A percentile compares a stretch with the other conserved stretches of the same genome.
Conservation (phyloP, 2,329 filamentous ascomycete species). For the Zalaria obscura region DNA sequence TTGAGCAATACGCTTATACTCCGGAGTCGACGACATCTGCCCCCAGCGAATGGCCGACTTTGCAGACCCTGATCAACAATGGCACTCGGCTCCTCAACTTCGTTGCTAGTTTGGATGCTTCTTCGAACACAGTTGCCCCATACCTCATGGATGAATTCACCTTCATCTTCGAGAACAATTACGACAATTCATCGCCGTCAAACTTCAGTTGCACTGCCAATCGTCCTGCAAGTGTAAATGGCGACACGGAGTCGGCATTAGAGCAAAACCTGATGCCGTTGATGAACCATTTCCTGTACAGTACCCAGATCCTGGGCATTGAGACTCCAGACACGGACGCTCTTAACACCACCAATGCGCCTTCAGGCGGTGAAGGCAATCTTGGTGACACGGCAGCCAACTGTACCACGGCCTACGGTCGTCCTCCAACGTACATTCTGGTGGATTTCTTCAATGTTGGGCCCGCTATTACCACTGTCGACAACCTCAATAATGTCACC, state of each 20-base stretch:
- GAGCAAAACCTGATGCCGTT: constrained; percentile 50
- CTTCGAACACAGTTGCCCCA: constrained; percentile 25
- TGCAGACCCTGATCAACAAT: constrained; percentile 52
- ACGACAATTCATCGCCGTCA: constrained; percentile 44
- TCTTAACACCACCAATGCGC: constrained; percentile 51
- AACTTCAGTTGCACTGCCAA: constrained; percentile 62
- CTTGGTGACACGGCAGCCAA: constrained; percentile 32
- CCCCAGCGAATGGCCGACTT: constrained; percentile 50
- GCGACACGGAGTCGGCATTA: constrained; percentile 35
- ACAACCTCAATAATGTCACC: constrained; percentile 48
- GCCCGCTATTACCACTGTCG: constrained; percentile 53
- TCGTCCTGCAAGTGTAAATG: constrained; percentile 43
- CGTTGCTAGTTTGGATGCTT: constrained; percentile 36
- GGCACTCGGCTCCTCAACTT: constrained; percentile 56
- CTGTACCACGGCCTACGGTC: constrained; percentile 46
- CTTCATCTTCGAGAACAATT: constrained; percentile 60
- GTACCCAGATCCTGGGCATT: constrained; percentile 29
- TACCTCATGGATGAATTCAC: constrained; percentile 51
- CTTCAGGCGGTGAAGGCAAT: constrained; percentile 40
- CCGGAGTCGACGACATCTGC: constrained; percentile 31
- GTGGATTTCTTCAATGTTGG: constrained; percentile 71
- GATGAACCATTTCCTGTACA: constrained; percentile 70
- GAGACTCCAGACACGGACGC: constrained; percentile 46
- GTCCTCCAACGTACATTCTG: constrained; percentile 55
- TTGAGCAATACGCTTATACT: constrained; percentile 47